Base-by-base conservation (phyloP, 129 eudicot species). In the Artemisia annua region DNA sequence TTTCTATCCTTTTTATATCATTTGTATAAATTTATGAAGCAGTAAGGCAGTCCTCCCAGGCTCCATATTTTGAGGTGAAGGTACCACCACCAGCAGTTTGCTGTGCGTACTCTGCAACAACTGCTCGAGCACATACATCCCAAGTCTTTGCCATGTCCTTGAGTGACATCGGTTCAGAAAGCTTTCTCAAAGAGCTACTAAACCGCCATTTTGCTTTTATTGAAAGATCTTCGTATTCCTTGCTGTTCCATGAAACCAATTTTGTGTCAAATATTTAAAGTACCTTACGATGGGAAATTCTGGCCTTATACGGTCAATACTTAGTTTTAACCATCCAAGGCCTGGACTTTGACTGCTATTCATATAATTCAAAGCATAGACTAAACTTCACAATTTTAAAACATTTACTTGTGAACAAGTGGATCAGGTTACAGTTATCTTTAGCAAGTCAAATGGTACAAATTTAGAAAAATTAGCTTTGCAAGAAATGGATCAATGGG, bases 71-170 rank as follows among this genome's bases (percentile, higher is more conserved):
- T 10, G 82, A 65, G 57, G 82, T 64, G 70, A 81, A 81, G 63
- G 78, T 73, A 63, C 82, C 79, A 18, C 85, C 85, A 35, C 71
- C 81, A 44, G 24, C 69, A 72, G 50, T 76, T 61, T 76, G 60
- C 30, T 81, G 78, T 3, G 75, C 85, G 50, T 65, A 71, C 24
- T 76, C 82, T 2, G 48, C 46, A 55, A 76, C 28, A 67, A 76
- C 82, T 2, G 52, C 65, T 17, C 85, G 82, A 28, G 78, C 75
- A 71, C 85, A 81, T 11, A 32, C 73, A 67, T 81, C 82, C 85
- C 85, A 81, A 16, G 61, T 66, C 71, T 65, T 67, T 55, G 66
- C 71, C 75, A 76, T 81, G 35, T 62, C 71, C 61, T 50, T 51
- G 22, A 73, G 78, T 28, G 78, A 73, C 53, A 73, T 50, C 2